Conservation (phyloP, 345 rosid genomes). For the Aurinia saxatilis region DNA sequence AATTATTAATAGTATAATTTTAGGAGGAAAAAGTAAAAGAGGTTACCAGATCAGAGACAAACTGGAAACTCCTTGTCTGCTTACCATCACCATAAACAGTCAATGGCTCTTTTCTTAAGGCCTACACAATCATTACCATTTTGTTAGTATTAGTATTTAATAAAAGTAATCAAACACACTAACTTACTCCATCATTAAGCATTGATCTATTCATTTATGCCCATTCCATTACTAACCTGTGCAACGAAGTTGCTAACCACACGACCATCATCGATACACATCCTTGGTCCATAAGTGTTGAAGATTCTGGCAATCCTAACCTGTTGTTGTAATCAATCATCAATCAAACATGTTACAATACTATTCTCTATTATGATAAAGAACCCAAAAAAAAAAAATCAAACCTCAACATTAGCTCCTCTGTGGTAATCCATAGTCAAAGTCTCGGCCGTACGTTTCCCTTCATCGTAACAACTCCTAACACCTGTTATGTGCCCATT, state of each 20-base stretch:
- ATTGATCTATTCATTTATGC: no score
- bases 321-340: slow-evolving; percentile 37
- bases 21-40: background rate
- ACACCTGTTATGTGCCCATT: slow-evolving; percentile 59
- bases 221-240: slow-evolving; percentile 46
- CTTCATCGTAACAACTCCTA: slow-evolving; percentile 97
- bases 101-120: slow-evolving; percentile 92
- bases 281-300: slow-evolving; percentile 93
- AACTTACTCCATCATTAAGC: background rate
- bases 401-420: slow-evolving; percentile 88
- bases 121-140: slow-evolving; percentile 43
- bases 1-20: background rate
- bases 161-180: no score
- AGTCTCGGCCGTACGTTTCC: slow-evolving; percentile 96
- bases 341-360: background rate
- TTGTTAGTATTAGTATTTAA: no score
- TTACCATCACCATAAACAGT: slow-evolving; percentile 98
- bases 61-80: slow-evolving; percentile 99
- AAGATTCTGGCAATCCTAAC: slow-evolving; percentile 95
- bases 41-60: slow-evolving; percentile 90
- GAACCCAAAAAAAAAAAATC: background rate
- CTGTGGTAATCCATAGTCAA: slow-evolving; percentile 96
- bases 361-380: no score
- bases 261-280: slow-evolving; percentile 99
- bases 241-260: slow-evolving; percentile 99